A percentile compares a stretch with the other conserved stretches of the same genome.
phyloP scores from a whole-genome alignment of 306 rosid genomes.

The Pachyrhizus erosus region DNA sequence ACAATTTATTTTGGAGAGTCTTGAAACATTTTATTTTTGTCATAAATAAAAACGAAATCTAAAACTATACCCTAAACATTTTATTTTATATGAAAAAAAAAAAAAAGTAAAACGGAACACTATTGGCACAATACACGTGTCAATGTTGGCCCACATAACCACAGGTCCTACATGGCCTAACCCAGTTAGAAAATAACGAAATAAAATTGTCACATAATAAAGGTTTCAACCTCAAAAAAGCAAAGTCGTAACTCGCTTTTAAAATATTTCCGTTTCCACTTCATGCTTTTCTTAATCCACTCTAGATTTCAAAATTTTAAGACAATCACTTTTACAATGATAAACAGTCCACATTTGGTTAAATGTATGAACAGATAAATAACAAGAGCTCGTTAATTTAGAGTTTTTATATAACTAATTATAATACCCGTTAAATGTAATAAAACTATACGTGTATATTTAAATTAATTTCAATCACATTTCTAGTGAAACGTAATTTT shows the following conservation, averaged over 20 bases:
- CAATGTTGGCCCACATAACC: background rate
- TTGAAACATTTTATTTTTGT: no score
- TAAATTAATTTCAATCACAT: no score
- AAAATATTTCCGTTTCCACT: background rate
- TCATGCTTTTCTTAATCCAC: background rate
- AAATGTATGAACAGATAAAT: background rate
- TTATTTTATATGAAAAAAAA: background rate
- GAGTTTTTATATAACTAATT: no score
- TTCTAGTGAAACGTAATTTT: no score
- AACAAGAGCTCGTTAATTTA: no score
- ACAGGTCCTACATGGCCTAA: background rate
- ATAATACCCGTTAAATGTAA: no score
- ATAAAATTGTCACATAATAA: constrained; percentile 28
- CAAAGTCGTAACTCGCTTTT: background rate
- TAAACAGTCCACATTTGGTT: background rate
- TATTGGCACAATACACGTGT: background rate
- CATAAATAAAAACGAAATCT: no score
- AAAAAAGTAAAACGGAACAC: background rate
- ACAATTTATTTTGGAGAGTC: no score
- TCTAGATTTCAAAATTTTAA: background rate
- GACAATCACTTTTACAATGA: background rate
- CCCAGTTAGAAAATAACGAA: background rate
- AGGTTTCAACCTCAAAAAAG: background rate
- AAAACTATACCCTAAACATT: no score
- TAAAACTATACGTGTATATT: no score